Evolutionary conservation across 768 basidiomycete species (phyloP).

Genomic region (Pholiota conissans): DNA sequence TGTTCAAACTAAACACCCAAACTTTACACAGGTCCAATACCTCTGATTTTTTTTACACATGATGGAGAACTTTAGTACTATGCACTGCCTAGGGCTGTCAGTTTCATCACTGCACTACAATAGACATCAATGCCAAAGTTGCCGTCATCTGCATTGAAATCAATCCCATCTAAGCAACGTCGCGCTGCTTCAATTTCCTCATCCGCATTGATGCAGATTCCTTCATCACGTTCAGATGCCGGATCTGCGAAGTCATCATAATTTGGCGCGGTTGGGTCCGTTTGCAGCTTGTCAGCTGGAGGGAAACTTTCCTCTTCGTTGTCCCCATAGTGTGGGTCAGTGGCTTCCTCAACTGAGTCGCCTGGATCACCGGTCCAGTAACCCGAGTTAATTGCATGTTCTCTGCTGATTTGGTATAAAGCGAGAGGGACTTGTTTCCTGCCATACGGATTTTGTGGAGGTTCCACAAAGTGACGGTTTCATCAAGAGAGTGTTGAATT

Average conservation of each 20-base stretch:
- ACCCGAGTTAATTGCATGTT: constrained; percentile 5
- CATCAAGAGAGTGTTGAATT: constrained; percentile 9
- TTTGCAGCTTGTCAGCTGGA: constrained; percentile 10
- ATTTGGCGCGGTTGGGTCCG: constrained; percentile 2
- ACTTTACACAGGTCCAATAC: too few species aligned
- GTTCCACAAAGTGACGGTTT: constrained; percentile 11
- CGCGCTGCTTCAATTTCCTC: constrained; percentile 8
- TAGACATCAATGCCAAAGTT: too few species aligned
- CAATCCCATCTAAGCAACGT: constrained; percentile 2
- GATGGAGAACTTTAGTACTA: too few species aligned
- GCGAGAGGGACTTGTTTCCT: constrained; percentile 11
- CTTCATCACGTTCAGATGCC: background rate
- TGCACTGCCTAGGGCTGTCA: too few species aligned
- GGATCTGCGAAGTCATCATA: background rate
- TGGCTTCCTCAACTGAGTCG: background rate
- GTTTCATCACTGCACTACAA: background rate
- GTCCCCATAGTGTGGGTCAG: background rate
- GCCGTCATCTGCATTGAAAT: constrained; percentile 9
- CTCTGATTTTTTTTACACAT: too few species aligned
- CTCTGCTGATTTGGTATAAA: constrained; percentile 7
- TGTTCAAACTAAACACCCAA: too few species aligned
- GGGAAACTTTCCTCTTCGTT: constrained; percentile 2
- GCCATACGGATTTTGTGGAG: constrained; percentile 11
- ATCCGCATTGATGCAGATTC: constrained; percentile 12
- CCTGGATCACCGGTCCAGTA: constrained; percentile 15